A percentile compares a stretch with the other conserved stretches of the same genome.
phyloP scores from a whole-genome alignment of 805 yeast genomes.

The Wickerhamiella allomyrinae region DNA sequence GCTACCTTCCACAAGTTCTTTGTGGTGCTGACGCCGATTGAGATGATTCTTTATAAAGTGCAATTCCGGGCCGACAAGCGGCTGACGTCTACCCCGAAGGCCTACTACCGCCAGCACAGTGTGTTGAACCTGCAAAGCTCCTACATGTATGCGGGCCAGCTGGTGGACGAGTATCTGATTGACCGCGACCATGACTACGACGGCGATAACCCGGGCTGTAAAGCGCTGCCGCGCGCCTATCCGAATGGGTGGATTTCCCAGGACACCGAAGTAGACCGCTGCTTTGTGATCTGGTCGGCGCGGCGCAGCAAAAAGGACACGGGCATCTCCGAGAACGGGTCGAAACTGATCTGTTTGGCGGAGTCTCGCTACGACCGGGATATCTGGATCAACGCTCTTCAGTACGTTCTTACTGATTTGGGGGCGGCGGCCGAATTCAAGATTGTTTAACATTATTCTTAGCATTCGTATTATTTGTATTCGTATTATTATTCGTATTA shows the following conservation, averaged over 20 bases:
- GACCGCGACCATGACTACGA: conserved; percentile 33
- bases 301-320: conserved; percentile 26
- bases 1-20: conserved; percentile 46
- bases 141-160: conserved; percentile 60
- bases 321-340: conserved; percentile 53
- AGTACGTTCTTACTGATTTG: conserved; percentile 21
- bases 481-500: no score
- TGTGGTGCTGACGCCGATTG: conserved; percentile 59
- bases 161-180: conserved; percentile 44
- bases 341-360: conserved; percentile 60
- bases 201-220: conserved; percentile 37
- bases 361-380: conserved; percentile 73
- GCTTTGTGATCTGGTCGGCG: conserved; percentile 80
- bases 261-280: conserved; percentile 60
- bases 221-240: conserved; percentile 55
- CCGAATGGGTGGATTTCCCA: conserved; percentile 72
- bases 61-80: conserved; percentile 32
- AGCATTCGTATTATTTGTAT: no score
- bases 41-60: conserved; percentile 41
- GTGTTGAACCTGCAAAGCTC: conserved; percentile 53
- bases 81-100: conserved; percentile 28
- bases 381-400: conserved; percentile 47
- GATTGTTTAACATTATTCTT: neutral
- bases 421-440: conserved; percentile 1
- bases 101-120: conserved; percentile 37